Evolutionary conservation across 192 early-diverging fungal genomes (phyloP).

Genomic region (Gaertneriomyces semiglobifer): DNA sequence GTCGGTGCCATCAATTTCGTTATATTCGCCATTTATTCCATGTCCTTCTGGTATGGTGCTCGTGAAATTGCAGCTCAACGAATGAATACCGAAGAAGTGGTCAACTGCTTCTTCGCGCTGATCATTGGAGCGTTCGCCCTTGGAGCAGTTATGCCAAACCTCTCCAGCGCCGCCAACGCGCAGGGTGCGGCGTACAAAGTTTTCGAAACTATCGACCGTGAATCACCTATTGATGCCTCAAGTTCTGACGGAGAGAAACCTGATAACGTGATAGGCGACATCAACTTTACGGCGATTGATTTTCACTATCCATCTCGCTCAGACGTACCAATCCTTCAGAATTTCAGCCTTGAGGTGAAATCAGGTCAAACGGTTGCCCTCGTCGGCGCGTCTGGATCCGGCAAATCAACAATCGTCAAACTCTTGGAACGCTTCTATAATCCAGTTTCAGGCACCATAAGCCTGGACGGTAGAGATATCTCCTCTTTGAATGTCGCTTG

Average conservation of each 20-base stretch:
- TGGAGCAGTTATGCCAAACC: conserved; percentile 34
- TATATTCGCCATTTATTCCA: conserved; percentile 71
- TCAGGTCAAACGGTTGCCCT: conserved; percentile 79
- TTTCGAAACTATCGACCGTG: conserved; percentile 49
- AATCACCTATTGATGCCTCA: conserved; percentile 44
- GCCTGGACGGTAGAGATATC: conserved; percentile 61
- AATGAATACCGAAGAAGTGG: conserved; percentile 46
- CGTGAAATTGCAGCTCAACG: conserved; percentile 47
- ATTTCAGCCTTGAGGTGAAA: conserved; percentile 52
- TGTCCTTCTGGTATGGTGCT: conserved; percentile 83
- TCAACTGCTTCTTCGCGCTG: conserved; percentile 45
- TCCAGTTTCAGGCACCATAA: conserved; percentile 62
- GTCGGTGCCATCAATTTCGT: conserved; percentile 73
- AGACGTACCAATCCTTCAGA: conserved; percentile 55
- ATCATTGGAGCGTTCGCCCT: conserved; percentile 48
- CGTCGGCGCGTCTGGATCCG: conserved; percentile 76
- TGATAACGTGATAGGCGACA: conserved; percentile 32
- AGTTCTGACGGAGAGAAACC: conserved; percentile 32
- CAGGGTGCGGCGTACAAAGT: conserved; percentile 50
- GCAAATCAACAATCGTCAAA: conserved; percentile 72
- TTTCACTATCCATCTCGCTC: conserved; percentile 63
- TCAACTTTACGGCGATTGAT: conserved; percentile 44
- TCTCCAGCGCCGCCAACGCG: conserved; percentile 36
- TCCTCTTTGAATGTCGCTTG: conserved; percentile 64
- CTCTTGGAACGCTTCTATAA: conserved; percentile 69